A percentile compares a stretch with the other conserved stretches of the same genome.
Conservation (phyloP, 768 basidiomycete species). For the Leccinellum albellum region DNA sequence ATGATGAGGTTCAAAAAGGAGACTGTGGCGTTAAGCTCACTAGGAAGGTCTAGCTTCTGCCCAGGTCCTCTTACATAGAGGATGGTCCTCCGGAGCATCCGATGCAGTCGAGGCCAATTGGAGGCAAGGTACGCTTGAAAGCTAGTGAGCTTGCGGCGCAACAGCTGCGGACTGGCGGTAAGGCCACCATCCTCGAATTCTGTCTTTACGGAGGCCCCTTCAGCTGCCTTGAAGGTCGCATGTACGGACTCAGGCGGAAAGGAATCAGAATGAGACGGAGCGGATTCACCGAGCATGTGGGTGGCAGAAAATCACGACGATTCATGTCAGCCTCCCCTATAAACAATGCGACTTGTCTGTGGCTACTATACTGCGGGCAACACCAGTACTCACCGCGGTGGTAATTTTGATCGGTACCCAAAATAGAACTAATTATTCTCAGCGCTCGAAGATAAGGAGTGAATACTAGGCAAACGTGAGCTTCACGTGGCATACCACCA, state of each 20-base stretch:
- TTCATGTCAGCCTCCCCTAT: neutral
- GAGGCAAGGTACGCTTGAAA: constrained; percentile 9
- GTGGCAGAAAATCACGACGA: neutral
- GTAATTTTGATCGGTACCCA: too few relatives aligned
- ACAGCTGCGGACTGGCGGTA: neutral
- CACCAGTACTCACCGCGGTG: too few relatives aligned
- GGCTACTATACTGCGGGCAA: neutral
- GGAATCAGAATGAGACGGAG: neutral
- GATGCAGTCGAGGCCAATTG: constrained; percentile 20
- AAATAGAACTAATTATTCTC: too few relatives aligned
- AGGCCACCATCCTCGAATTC: constrained; percentile 1
- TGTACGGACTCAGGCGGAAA: constrained; percentile 12
- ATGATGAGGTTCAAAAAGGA: neutral
- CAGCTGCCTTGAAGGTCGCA: constrained; percentile 3
- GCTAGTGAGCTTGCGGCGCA: neutral
- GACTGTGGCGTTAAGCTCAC: constrained; percentile 20
- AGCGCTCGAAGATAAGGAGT: too few relatives aligned
- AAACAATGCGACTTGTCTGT: constrained; percentile 2
- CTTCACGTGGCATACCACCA: too few relatives aligned
- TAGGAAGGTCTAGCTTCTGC: constrained; percentile 51
- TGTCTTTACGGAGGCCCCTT: constrained; percentile 1
- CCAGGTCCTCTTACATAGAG: constrained; percentile 57
- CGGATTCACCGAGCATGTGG: constrained; percentile 11
- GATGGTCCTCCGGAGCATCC: constrained; percentile 1
- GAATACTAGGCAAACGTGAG: too few relatives aligned